Evolutionary conservation across 179 eudicot genomes (phyloP).

Genomic region (Beta lomatogona): DNA sequence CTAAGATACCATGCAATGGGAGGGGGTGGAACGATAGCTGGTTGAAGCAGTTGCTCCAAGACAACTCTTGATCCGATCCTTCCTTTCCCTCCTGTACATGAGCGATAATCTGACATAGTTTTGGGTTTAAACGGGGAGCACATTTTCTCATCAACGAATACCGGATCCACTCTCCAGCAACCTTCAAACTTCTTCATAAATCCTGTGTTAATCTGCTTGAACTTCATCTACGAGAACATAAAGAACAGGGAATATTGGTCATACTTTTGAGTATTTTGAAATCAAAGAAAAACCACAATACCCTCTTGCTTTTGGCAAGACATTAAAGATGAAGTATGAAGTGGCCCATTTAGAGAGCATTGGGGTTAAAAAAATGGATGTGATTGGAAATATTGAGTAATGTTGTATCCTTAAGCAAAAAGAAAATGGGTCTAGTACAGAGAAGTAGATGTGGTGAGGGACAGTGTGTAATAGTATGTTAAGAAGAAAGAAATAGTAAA

Average conservation of each 20-base stretch:
- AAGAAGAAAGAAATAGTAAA: no score
- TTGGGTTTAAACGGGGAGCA: constrained; percentile 75
- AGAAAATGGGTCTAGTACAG: no score
- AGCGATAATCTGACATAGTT: constrained; percentile 51
- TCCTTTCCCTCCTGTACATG: constrained; percentile 76
- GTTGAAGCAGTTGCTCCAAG: constrained; percentile 80
- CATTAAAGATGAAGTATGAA: no score
- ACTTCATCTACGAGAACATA: constrained; percentile 64
- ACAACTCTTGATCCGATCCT: constrained; percentile 80
- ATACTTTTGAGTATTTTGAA: neutral
- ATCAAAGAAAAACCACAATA: neutral
- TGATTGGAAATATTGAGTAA: no score
- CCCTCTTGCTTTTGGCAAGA: no score
- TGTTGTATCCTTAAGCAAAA: no score
- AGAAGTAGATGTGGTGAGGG: no score
- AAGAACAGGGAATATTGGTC: neutral
- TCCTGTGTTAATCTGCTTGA: constrained; percentile 85
- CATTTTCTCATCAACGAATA: constrained; percentile 67
- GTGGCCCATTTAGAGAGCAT: no score
- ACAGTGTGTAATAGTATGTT: no score
- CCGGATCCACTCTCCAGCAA: constrained; percentile 85
- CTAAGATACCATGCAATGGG: constrained; percentile 95
- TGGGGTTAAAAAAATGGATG: no score
- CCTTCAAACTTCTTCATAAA: constrained; percentile 97
- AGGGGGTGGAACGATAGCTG: constrained; percentile 88